Evolutionary conservation across 768 basidiomycete genomes (phyloP), one percentile per base, ranked within the genome.

Genomic region (Cubamyces sp.): DNA sequence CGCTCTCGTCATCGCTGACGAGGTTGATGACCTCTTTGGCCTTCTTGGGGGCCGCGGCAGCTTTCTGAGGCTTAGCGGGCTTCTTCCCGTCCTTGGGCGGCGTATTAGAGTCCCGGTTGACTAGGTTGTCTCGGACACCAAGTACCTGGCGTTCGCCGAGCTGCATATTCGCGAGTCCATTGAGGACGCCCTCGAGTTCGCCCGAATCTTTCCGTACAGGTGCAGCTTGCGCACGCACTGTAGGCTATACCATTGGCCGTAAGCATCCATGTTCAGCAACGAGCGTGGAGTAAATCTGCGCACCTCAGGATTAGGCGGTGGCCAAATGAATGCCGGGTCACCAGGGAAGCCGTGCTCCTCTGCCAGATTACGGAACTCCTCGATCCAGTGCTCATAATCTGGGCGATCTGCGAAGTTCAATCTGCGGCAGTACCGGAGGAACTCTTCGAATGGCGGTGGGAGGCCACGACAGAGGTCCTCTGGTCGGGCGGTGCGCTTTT

Each of bases 391-490:
- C 1, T 72, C 77, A 62, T 92, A 92, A 69, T 91, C 84, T 9
- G 90, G 90, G 43, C 77, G 74, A 51, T 89, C 87, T n/a, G 79
- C 75, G 69, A 91, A 92, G 48, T 81, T 80, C 72, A 92, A 76
- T 71, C 82, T 79, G 50, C 91, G 79, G 67, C 87, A 89, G 71
- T 90, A 91, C 54, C 84, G 76, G 55, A 92, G 75, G 64, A 92
- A 90, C 52, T 90, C 89, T 73, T 92, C 90, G 61, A 92, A 92
- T 67, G 84, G 86, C 3, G 77, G 76, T 0, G 90, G 90, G 28
- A 92, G 74, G 18, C 87, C 86, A 48, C 81, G 81, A 61, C 89
- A 92, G 25, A 92, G 77, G 41, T 85, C 82, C 66, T 90, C 88
- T 30, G 89, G 84, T 0, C 76, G 78, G 1, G 87, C 84, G 39